These are phyloP conservation scores for Geotrichum phurueaensis DNA, from an alignment of 1,139 yeast species.

Conservation along the genomic window DNA sequence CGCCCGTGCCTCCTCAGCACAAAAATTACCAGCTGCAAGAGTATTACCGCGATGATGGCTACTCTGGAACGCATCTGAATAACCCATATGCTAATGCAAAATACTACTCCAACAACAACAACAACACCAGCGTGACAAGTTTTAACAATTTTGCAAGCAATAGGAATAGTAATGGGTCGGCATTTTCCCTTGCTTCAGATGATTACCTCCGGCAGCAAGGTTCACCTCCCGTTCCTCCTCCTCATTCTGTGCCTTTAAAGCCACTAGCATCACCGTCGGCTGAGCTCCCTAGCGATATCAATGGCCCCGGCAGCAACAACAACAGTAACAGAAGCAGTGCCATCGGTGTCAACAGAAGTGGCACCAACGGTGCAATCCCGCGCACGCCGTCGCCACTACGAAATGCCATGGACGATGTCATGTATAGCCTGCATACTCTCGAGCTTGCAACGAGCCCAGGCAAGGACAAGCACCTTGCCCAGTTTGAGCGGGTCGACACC, in stretches of 20 bases:
- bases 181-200: background rate
- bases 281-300: background rate
- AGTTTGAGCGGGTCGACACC: background rate
- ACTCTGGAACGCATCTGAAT: background rate
- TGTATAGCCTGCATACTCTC: constrained; percentile 31
- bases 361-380: background rate
- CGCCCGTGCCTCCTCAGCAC: background rate
- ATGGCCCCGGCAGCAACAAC: background rate
- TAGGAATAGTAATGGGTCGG: background rate
- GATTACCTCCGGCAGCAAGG: background rate
- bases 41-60: background rate
- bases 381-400: constrained; percentile 53
- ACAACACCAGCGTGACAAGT: background rate
- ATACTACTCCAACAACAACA: background rate
- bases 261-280: background rate
- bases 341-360: background rate
- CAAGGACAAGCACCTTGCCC: background rate
- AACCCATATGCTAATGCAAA: background rate
- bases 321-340: background rate
- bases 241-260: constrained; percentile 24
- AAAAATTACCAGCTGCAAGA: background rate
- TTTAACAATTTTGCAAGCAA: background rate
- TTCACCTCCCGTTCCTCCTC: constrained; percentile 31
- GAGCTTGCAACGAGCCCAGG: constrained; percentile 8
- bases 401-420: constrained; percentile 36